Evolutionary conservation across 2,329 filamentous ascomycete genomes (phyloP), one percentile per base, ranked within the genome.

Genomic region (Sclerotinia spermophila): DNA sequence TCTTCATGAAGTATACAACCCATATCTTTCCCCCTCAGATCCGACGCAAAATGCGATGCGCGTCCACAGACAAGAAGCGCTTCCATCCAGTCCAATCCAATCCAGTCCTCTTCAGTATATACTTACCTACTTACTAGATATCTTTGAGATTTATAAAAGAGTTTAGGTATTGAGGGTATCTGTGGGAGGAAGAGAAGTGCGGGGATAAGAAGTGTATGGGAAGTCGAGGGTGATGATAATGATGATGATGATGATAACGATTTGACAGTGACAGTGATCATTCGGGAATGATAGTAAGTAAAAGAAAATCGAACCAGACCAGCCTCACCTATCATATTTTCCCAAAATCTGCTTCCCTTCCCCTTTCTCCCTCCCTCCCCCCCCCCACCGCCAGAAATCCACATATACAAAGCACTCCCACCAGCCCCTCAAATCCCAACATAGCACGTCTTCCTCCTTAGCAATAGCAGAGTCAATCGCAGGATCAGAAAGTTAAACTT

Each of bases 131-230:
- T n/a, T n/a, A n/a, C n/a, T n/a, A n/a, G n/a, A n/a, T 24, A 51
- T 27, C 0, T 51, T 27, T 27, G 5, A 1, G 48, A 11, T n/a
- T 27, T 7, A n/a, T 15, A n/a, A 27, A n/a, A 51, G n/a, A 3
- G 5, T 27, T 0, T 51, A 2, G n/a, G 6, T 27, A 13, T 7
- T 7, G 24, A 1, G 11, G 5, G n/a, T 51, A 15, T 51, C n/a
- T 17, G n/a, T 2, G 45, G 48, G 13, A 51, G 15, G 5, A 0
- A 7, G 1, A 27, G 2, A 3, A 1, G 2, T 3, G n/a, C 6
- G 3, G n/a, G 17, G n/a, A 17, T 7, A 6, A 51, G 15, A 48
- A 4, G 10, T 1, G 21, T 48, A 8, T 42, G 21, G 21, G 24
- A 24, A 19, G 24, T 21, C 10, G 3, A 24, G 8, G 24, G 44